These are phyloP conservation scores for Daedaleopsis sinensis DNA, from an alignment of 768 basidiomycete species.

Conservation along the genomic window DNA sequence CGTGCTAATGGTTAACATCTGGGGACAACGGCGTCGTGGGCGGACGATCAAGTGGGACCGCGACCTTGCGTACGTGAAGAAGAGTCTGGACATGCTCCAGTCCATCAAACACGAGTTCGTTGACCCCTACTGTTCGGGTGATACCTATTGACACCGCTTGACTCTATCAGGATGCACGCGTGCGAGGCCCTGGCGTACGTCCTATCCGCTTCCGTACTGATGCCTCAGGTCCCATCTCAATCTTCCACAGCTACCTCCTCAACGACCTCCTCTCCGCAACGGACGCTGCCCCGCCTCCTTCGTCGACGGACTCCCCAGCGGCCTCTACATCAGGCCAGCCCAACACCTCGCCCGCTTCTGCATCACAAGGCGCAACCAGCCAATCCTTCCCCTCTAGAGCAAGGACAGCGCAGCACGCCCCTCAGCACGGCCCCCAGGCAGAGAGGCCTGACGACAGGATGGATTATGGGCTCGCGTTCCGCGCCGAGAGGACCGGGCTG, in stretches of 20 bases:
- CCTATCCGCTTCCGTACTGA: background rate
- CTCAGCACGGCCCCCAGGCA: background rate
- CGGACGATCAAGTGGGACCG: constrained; percentile 31
- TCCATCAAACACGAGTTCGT: constrained; percentile 12
- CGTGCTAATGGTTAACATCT: constrained; percentile 52
- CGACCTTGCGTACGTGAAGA: constrained; percentile 43
- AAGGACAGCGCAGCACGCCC: background rate
- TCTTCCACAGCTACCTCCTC: background rate
- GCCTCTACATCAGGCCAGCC: background rate
- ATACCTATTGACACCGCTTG: background rate
- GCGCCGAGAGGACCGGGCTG: too few relatives aligned
- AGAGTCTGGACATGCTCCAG: constrained; percentile 37
- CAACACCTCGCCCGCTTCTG: background rate
- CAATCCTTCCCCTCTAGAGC: background rate
- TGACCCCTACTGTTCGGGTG: background rate
- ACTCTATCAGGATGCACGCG: constrained; percentile 4
- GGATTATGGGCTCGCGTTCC: too few relatives aligned
- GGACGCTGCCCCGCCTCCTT: background rate
- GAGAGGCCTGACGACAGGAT: background rate
- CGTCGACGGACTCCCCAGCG: background rate
- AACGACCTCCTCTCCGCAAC: background rate
- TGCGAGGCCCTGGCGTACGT: constrained; percentile 1
- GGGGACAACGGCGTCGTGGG: constrained; percentile 42
- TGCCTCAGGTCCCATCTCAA: background rate
- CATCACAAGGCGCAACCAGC: background rate